phyloP scores from a whole-genome alignment of 2,329 filamentous ascomycete genomes.

The Monilinia vaccinii-corymbosi region DNA sequence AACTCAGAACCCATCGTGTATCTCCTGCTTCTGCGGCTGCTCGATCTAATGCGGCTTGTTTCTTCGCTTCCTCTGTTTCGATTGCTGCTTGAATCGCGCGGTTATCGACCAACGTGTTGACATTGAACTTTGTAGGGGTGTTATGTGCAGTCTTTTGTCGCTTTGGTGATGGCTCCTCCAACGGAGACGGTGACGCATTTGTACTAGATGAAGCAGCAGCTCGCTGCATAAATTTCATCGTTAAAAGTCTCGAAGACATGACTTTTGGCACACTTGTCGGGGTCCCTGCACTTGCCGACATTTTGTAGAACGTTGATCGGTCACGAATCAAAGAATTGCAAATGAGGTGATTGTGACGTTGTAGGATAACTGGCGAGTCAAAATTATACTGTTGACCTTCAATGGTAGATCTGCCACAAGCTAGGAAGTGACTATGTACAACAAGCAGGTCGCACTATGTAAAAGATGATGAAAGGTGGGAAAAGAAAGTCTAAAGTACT shows the following conservation, averaged over 20 bases:
- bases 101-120: slow-evolving; percentile 44
- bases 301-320: slow-evolving; percentile 13
- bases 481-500: neutral
- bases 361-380: neutral
- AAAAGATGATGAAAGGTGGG: neutral
- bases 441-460: neutral
- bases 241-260: slow-evolving; percentile 81
- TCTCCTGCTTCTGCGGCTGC: slow-evolving; percentile 56
- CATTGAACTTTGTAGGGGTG: slow-evolving; percentile 31
- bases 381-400: neutral
- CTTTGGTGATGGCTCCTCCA: slow-evolving; percentile 49
- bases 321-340: neutral
- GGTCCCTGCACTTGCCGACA: slow-evolving; percentile 21
- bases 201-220: slow-evolving; percentile 54
- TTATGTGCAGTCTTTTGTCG: slow-evolving; percentile 44
- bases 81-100: slow-evolving; percentile 54
- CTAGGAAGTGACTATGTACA: neutral
- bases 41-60: slow-evolving; percentile 50
- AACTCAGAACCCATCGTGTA: slow-evolving; percentile 66
- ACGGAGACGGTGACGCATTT: slow-evolving; percentile 34
- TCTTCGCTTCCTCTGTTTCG: slow-evolving; percentile 57
- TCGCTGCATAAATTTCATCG: slow-evolving; percentile 98
- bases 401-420: neutral
- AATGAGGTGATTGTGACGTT: neutral
- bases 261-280: slow-evolving; percentile 43